These are phyloP conservation scores for Alternaria panax DNA, from an alignment of 2,329 filamentous ascomycete species.

Conservation along the genomic window DNA sequence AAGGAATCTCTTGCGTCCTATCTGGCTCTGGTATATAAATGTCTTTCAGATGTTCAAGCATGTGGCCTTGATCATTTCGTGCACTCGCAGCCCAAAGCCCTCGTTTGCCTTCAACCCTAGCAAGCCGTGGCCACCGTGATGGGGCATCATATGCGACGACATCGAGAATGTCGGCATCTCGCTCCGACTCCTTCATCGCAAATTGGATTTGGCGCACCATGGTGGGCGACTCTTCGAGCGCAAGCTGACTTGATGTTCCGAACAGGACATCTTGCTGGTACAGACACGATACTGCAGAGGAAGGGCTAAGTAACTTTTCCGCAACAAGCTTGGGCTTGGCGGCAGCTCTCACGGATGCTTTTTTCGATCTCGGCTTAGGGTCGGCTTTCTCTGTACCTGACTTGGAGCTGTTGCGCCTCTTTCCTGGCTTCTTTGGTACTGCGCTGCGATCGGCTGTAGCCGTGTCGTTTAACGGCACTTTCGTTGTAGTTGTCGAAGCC, in stretches of 20 bases:
- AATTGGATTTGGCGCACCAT: constrained; percentile 46
- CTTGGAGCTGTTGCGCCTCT: constrained; percentile 35
- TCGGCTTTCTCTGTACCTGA: constrained; percentile 21
- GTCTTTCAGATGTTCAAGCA: constrained; percentile 37
- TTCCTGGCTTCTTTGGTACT: constrained; percentile 23
- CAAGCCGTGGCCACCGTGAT: constrained; percentile 28
- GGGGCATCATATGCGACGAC: background rate
- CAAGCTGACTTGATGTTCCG: constrained; percentile 52
- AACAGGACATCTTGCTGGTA: constrained; percentile 49
- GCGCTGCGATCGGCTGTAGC: constrained; percentile 11
- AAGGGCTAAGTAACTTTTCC: constrained; percentile 49
- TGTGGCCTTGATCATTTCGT: constrained; percentile 40
- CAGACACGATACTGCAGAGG: constrained; percentile 36
- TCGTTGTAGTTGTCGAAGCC: constrained; percentile 27
- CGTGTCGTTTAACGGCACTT: constrained; percentile 38
- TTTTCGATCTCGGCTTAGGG: constrained; percentile 32
- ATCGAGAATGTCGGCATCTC: constrained; percentile 17
- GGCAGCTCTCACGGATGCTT: constrained; percentile 32
- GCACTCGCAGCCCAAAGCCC: constrained; percentile 46
- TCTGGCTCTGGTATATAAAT: constrained; percentile 43
- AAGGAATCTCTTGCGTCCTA: constrained; percentile 39
- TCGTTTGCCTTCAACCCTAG: constrained; percentile 28
- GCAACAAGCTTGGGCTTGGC: constrained; percentile 38
- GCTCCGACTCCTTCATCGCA: constrained; percentile 46
- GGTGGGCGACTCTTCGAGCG: constrained; percentile 47